These are phyloP conservation scores for Cinnamomum micranthum DNA, from an alignment of 164 flowering plant species.

Conservation along the genomic window DNA sequence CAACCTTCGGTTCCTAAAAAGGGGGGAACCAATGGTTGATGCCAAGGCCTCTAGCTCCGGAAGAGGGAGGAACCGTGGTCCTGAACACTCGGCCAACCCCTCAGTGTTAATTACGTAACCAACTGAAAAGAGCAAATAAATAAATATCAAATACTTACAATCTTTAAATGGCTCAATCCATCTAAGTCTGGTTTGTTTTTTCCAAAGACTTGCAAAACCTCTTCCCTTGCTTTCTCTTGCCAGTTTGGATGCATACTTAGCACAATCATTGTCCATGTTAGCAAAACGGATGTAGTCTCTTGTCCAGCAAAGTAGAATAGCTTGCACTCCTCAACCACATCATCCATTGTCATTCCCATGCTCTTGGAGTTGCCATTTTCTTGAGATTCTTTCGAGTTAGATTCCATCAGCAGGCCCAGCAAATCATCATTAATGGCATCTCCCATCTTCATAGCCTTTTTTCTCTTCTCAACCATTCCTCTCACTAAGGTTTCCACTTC, in stretches of 20 bases:
- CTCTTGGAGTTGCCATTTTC: conserved; percentile 22
- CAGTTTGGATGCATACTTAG: conserved; percentile 12
- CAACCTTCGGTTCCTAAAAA: too few species aligned
- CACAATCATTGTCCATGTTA: conserved; percentile 18
- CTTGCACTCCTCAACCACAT: conserved; percentile 17
- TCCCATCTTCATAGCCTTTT: conserved; percentile 17
- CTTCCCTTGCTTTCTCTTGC: conserved; percentile 16
- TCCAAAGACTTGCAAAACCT: conserved; percentile 33
- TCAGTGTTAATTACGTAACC: too few species aligned
- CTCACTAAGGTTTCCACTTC: conserved; percentile 21
- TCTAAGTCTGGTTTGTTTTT: conserved; percentile 28
- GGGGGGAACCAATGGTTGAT: too few species aligned
- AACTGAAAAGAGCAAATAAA: too few species aligned
- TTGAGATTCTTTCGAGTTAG: conserved; percentile 29
- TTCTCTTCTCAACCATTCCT: conserved; percentile 34
- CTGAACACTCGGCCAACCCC: too few species aligned
- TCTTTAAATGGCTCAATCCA: conserved; percentile 38
- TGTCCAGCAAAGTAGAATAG: conserved; percentile 20
- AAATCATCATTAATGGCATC: conserved; percentile 33
- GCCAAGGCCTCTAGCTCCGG: too few species aligned
- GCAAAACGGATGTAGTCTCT: conserved; percentile 14
- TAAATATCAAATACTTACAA: conserved; percentile 29
- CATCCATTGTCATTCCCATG: conserved; percentile 27
- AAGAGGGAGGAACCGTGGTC: too few species aligned
- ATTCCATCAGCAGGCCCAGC: conserved; percentile 41